Evolutionary conservation across 306 rosid genomes (phyloP), one percentile per base, ranked within the genome.

Genomic region (Quercus dentata): DNA sequence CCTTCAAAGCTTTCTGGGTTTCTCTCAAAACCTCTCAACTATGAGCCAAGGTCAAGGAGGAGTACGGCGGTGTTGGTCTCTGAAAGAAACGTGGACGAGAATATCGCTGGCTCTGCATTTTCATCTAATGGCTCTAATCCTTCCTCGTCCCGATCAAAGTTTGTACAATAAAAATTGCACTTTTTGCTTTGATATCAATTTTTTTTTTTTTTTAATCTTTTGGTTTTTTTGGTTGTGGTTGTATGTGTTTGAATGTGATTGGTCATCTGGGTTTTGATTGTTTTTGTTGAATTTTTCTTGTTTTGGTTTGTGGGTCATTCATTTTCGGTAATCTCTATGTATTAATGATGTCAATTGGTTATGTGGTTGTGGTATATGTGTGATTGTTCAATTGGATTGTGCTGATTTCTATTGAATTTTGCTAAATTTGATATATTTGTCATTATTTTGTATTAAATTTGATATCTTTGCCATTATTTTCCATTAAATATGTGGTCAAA

Each of bases 71-170:
- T 88, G 86, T 52, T 65, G 27, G 12, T 83, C 76, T 69, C 86
- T 46, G 86, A 89, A 56, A 77, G 81, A 58, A 75, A 68, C 71
- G 55, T 84, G 76, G 71, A 75, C 21, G 58, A 41, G 30, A 52
- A 74, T 5, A 33, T 80, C 64, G 27, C 57, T 61, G 75, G 74
- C 23, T 64, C 74, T 38, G 1, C 81, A 6, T 52, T 87, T 71
- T 76, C 88, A 13, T 3, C 87, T 56, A 79, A 59, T 33, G 74
- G 79, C 25, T 80, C 87, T 64, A 49, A 78, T 7, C 58, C 90
- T 62, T 44, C 90, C 9, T 17, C 88, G 64, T 1, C 76, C 58
- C 81, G 44, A 68, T 83, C 93, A 70, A 88, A 82, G 96, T 82
- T 86, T 51, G 80, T 55, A 46, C 18, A 1, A 35, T 6, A 46